These are phyloP conservation scores for Cordyceps sp. DNA, from an alignment of 2,329 filamentous ascomycete genomes.

Conservation along the genomic window DNA sequence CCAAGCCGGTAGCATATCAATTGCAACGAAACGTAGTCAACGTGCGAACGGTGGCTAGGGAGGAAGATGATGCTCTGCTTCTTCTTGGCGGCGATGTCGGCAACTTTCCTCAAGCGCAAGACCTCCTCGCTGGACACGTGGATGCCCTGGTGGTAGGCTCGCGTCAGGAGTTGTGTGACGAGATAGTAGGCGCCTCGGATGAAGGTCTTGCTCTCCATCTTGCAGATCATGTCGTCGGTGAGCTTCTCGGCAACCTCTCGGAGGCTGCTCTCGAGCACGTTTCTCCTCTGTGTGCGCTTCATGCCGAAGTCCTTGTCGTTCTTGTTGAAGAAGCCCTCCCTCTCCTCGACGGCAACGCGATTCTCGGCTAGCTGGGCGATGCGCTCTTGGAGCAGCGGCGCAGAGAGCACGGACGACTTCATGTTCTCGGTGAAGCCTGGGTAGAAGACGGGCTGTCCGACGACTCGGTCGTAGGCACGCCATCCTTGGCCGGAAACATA, in stretches of 20 bases:
- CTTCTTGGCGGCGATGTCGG: slow-evolving; percentile 64
- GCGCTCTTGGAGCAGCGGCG: slow-evolving; percentile 55
- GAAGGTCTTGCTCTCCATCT: slow-evolving; percentile 89
- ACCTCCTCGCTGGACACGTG: slow-evolving; percentile 95
- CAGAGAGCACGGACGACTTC: slow-evolving; percentile 60
- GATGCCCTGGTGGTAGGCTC: slow-evolving; percentile 93
- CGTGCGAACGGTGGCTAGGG: slow-evolving; percentile 85
- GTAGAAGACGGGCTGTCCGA: slow-evolving; percentile 91
- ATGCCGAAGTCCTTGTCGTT: slow-evolving; percentile 34
- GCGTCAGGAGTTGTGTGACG: slow-evolving; percentile 69
- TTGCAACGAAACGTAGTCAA: slow-evolving; percentile 91
- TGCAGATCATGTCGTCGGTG: slow-evolving; percentile 96
- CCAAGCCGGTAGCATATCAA: slow-evolving; percentile 91
- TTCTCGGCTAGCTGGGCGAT: slow-evolving; percentile 62
- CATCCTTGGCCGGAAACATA: slow-evolving; percentile 89
- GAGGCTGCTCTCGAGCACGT: slow-evolving; percentile 55
- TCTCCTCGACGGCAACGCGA: slow-evolving; percentile 59
- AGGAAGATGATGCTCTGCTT: slow-evolving; percentile 94
- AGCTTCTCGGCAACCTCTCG: slow-evolving; percentile 70
- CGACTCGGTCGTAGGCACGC: slow-evolving; percentile 80
- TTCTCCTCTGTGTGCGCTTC: slow-evolving; percentile 36
- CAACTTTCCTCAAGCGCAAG: slow-evolving; percentile 62
- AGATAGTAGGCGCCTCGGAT: slow-evolving; percentile 88
- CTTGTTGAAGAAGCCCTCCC: slow-evolving; percentile 49
- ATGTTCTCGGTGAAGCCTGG: slow-evolving; percentile 83